Base-by-base conservation (phyloP, 352 stramenopile species). In the Globisporangium nagaii region DNA sequence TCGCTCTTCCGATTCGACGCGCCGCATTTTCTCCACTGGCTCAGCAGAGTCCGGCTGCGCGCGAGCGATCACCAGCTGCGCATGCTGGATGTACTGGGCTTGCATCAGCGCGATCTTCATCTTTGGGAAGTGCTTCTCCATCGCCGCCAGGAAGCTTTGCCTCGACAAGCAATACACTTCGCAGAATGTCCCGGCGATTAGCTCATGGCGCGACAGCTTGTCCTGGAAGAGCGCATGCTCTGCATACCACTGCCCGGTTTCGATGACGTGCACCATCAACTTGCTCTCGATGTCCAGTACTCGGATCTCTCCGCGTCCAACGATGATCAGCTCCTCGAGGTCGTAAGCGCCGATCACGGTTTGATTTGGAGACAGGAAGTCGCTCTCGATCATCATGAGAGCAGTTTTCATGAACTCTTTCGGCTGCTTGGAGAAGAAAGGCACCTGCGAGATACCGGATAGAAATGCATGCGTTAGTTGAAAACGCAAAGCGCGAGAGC, bases 161-260 rank as follows among this genome's bases (percentile, higher is more conserved):
- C 40, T 41, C 15, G 60, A 47, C 4, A 73, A 39, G 24, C 54
- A 70, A 45, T 58, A 73, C 0, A 73, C 41, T 20, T 73, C 58
- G 24, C 62, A 70, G 30, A 65, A 58, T 31, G 48, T 61, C 2
- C 58, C 58, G 2, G 62, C 62, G 6, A 71, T 39, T 15, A 73
- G 36, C 24, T 52, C 55, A 32, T 61, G 58, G 22, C 24, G 36
- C 4, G 58, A 58, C 9, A 58, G 17, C 2, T 36, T 51, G 41
- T 66, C 56, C 19, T 67, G 60, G 17, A 61, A 69, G 1, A 65
- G 65, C 11, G 64, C 42, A 12, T 62, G 51, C n/a, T 65, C 56
- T 25, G 42, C 65, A 55, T 58, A 40, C 61, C 45, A 58, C 46
- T 53, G 43, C 7, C 58, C 50, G n/a, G 48, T 32, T 27, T 57